Conservation (phyloP, 768 basidiomycete species). For the Tremella yokohamensis region DNA sequence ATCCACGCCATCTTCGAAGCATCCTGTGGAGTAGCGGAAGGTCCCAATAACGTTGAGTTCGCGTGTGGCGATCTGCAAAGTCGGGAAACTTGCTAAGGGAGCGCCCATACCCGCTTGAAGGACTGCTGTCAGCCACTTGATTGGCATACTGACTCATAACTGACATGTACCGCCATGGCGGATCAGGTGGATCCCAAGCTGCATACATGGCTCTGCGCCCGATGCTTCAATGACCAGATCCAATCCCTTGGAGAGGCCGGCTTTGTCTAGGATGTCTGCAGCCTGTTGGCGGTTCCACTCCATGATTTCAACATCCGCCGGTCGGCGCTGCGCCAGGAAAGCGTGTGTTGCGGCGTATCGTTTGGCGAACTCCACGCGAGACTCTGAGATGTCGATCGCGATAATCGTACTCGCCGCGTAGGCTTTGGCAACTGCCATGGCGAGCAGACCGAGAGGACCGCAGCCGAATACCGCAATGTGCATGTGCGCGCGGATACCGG, state of each 20-base stretch:
- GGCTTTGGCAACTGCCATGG: conserved; percentile 91
- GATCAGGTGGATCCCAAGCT: conserved; percentile 70
- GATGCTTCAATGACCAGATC: conserved; percentile 88
- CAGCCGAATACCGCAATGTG: conserved; percentile 68
- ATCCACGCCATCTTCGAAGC: conserved; percentile 18
- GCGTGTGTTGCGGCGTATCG: conserved; percentile 73
- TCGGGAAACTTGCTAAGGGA: conserved; percentile 63
- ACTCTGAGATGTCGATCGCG: conserved; percentile 59
- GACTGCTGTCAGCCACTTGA: conserved; percentile 19
- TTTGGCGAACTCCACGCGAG: conserved; percentile 80
- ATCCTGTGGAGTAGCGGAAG: conserved; percentile 58
- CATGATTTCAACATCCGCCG: conserved; percentile 11
- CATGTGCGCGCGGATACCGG: conserved; percentile 3
- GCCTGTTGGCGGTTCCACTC: conserved; percentile 1
- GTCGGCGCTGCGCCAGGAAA: conserved; percentile 20
- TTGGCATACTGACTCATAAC: conserved; percentile 12
- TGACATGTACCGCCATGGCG: conserved; percentile 28
- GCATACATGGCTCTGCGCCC: conserved; percentile 86
- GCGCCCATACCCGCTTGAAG: conserved; percentile 81
- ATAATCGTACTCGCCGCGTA: conserved; percentile 79
- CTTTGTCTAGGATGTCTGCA: background rate
- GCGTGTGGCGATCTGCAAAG: conserved; percentile 66
- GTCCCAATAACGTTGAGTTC: conserved; percentile 81
- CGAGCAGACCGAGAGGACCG: conserved; percentile 71
- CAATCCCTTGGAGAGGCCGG: conserved; percentile 57